phyloP scores from a whole-genome alignment of 2,329 filamentous ascomycete species.

The Penicillium sp. region DNA sequence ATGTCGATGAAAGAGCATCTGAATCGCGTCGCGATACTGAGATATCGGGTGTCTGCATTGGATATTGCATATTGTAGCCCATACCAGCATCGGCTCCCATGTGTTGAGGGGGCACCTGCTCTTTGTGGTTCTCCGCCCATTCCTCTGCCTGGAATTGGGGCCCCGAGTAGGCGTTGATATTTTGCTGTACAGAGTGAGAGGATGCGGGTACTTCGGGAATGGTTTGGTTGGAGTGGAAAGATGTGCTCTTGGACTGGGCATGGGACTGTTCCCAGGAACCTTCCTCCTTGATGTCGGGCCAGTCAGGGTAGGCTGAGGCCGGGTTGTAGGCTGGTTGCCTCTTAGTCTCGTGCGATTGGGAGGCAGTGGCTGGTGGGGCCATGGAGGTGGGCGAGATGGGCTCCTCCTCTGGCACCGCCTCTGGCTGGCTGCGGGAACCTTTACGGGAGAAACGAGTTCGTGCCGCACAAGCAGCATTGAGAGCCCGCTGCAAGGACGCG shows the following conservation, averaged over 20 bases:
- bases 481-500: conserved; percentile 49
- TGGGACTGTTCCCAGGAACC: conserved; percentile 33
- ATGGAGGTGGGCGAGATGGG: conserved; percentile 35
- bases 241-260: conserved; percentile 24
- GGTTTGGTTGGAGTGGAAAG: conserved; percentile 25
- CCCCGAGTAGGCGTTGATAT: conserved; percentile 20
- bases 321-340: conserved; percentile 24
- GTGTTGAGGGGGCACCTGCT: conserved; percentile 23
- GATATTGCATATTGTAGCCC: conserved; percentile 37
- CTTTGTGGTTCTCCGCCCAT: conserved; percentile 32
- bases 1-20: conserved; percentile 37
- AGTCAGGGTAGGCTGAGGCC: conserved; percentile 32
- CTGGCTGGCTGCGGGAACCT: conserved; percentile 25
- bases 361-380: conserved; percentile 20
- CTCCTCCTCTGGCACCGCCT: conserved; percentile 26
- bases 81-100: conserved; percentile 29
- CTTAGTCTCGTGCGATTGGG: conserved; percentile 18
- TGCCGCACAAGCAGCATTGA: conserved; percentile 47
- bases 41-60: conserved; percentile 36
- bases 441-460: conserved; percentile 35
- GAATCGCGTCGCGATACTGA: conserved; percentile 35
- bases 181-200: conserved; percentile 20
- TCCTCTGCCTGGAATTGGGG: conserved; percentile 28
- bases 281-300: conserved; percentile 33
- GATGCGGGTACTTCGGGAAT: conserved; percentile 22